Base-by-base conservation (phyloP, 768 basidiomycete species). In the Krasilnikovozyma curviuscula region DNA sequence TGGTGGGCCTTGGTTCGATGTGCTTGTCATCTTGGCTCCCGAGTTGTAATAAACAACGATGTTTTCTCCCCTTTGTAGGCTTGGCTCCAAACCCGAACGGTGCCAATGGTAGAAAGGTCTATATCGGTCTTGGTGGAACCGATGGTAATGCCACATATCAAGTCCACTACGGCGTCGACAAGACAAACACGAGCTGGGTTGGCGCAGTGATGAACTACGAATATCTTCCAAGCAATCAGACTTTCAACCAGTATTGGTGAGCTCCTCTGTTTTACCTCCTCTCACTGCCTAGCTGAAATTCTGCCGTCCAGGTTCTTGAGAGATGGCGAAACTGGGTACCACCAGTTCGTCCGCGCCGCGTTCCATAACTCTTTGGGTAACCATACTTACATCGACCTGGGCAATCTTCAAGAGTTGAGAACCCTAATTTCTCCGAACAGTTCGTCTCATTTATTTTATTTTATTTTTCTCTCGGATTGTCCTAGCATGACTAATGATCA, bases 251-350 rank as follows among this genome's bases (percentile, higher is more conserved):
- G 35, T 40, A 29, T 18, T 19, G 40, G 27, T 48, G 13, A 34
- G 33, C n/a, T 34, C 21, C 25, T 10, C 16, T 31, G 21, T 16
- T 27, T 19, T 39, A 27, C 40, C 34, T 33, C 12, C 29, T 18
- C 23, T 28, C 27, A 32, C 50, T 9, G 54, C 49, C 13, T 37
- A 55, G 35, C 5, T 49, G 25, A 9, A n/a, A 41, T 55, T 28
- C 37, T 52, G 38, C 54, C 57, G 33, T 57, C 39, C 29, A 57
- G 58, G 56, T 59, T 59, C 50, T 44, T 57, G 7, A 49, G 56
- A 19, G 58, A 59, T 31, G 52, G 51, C 8, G 56, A 59, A 40
- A 48, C 52, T 3, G 50, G 54, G 3, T 40, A 47, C 27, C 58
- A 59, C 37, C 38, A 38, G 13, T 55, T 59, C 38, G 41, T 47